phyloP scores from a whole-genome alignment of 805 yeast genomes.

The Candida sonorensis region DNA sequence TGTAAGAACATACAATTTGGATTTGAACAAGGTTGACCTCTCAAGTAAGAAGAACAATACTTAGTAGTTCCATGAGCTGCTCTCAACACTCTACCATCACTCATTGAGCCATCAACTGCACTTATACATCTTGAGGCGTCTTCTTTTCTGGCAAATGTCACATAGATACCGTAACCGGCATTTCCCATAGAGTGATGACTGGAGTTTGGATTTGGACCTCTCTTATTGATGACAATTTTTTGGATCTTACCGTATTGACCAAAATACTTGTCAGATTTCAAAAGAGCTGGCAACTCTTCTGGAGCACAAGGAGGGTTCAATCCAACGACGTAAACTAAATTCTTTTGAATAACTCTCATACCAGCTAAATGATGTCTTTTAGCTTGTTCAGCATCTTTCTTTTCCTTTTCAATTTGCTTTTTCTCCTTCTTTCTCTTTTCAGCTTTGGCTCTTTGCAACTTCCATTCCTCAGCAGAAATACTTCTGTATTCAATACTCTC shows the following conservation, averaged over 20 bases:
- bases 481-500: slow-evolving; percentile 83
- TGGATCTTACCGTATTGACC: slow-evolving; percentile 98
- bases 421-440: slow-evolving; percentile 75
- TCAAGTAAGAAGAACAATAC: slow-evolving; percentile 90
- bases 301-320: slow-evolving; percentile 81
- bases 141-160: slow-evolving; percentile 86
- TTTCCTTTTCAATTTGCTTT: slow-evolving; percentile 84
- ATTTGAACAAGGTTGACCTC: slow-evolving; percentile 96
- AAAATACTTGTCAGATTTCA: slow-evolving; percentile 87
- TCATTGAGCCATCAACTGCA: slow-evolving; percentile 86
- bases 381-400: slow-evolving; percentile 81
- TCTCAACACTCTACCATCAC: slow-evolving; percentile 82
- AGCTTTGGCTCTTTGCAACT: slow-evolving; percentile 70
- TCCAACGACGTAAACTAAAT: slow-evolving; percentile 93
- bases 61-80: slow-evolving; percentile 99
- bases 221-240: slow-evolving; percentile 87
- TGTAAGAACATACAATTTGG: slow-evolving; percentile 98
- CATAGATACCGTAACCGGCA: slow-evolving; percentile 91
- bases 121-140: slow-evolving; percentile 93
- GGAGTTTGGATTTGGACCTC: slow-evolving; percentile 41
- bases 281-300: slow-evolving; percentile 75
- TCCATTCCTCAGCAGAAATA: slow-evolving; percentile 81
- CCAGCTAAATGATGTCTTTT: slow-evolving; percentile 89
- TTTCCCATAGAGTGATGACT: slow-evolving; percentile 36
- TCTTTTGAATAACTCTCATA: slow-evolving; percentile 97